Evolutionary conservation across 1,284 basidiomycete species (phyloP).

Genomic region (Irpex rosettiformis): DNA sequence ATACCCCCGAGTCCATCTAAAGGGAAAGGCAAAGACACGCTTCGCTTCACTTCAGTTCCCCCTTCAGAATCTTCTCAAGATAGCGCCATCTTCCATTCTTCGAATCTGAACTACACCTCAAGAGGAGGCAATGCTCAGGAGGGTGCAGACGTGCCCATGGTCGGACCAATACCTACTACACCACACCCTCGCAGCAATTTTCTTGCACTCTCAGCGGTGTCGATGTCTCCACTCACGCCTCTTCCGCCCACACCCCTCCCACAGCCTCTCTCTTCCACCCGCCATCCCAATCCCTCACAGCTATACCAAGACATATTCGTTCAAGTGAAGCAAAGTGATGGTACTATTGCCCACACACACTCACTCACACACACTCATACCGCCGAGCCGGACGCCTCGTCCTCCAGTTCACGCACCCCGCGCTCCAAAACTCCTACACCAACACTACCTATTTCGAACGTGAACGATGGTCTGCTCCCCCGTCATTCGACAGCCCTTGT

Average conservation of each 20-base stretch:
- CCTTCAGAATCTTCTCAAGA: conserved; percentile 2
- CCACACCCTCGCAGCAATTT: background rate
- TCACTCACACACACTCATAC: too few species aligned
- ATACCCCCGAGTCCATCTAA: conserved; percentile 16
- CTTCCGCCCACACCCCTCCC: background rate
- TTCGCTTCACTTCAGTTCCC: conserved; percentile 19
- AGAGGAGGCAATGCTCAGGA: too few species aligned
- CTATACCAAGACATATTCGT: conserved; percentile 3
- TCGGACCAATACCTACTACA: background rate
- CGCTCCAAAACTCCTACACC: conserved; percentile 1
- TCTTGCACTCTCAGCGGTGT: background rate
- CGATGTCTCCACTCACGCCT: background rate
- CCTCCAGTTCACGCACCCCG: background rate
- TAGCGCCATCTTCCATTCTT: background rate
- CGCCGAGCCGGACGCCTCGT: background rate
- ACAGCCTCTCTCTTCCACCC: background rate
- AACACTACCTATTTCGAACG: background rate
- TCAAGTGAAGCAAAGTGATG: background rate
- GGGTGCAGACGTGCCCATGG: background rate
- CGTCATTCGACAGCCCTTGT: background rate
- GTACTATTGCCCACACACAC: background rate
- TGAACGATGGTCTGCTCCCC: background rate
- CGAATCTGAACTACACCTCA: too few species aligned
- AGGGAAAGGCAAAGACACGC: conserved; percentile 15
- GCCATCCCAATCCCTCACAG: background rate